phyloP scores from a whole-genome alignment of 306 rosid species.

The Rosa lucieae region DNA sequence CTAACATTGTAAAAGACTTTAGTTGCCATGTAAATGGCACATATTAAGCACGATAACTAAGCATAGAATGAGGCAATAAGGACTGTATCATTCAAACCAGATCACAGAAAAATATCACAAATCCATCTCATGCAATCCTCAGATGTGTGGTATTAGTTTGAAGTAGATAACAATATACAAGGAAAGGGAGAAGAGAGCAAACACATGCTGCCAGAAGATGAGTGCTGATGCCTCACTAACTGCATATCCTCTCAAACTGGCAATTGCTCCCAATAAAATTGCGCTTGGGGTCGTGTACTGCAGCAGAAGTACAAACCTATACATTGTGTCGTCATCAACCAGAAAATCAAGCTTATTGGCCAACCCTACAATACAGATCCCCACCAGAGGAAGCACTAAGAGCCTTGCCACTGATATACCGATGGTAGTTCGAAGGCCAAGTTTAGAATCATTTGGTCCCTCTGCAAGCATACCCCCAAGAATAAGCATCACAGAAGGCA shows the following conservation, averaged over 20 bases:
- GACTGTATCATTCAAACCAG: slow-evolving; percentile 7
- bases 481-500: slow-evolving; percentile 89
- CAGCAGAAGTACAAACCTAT: slow-evolving; percentile 69
- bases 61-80: background rate
- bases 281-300: slow-evolving; percentile 92
- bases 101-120: slow-evolving; percentile 5
- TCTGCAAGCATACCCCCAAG: slow-evolving; percentile 94
- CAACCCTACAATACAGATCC: slow-evolving; percentile 60
- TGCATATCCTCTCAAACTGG: slow-evolving; percentile 90
- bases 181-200: slow-evolving; percentile 78
- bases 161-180: slow-evolving; percentile 68
- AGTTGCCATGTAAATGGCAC: background rate
- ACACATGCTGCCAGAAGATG: slow-evolving; percentile 89
- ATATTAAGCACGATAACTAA: background rate
- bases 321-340: slow-evolving; percentile 56
- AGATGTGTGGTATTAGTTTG: slow-evolving; percentile 41
- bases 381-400: slow-evolving; percentile 75
- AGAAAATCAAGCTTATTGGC: slow-evolving; percentile 64
- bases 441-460: slow-evolving; percentile 74
- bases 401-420: slow-evolving; percentile 79
- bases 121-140: slow-evolving; percentile 18
- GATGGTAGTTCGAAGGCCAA: slow-evolving; percentile 69
- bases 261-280: slow-evolving; percentile 81
- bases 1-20: background rate
- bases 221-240: slow-evolving; percentile 86